These are phyloP conservation scores for Tetrastigma voinierianum DNA, from an alignment of 164 flowering plant genomes.

Conservation along the genomic window DNA sequence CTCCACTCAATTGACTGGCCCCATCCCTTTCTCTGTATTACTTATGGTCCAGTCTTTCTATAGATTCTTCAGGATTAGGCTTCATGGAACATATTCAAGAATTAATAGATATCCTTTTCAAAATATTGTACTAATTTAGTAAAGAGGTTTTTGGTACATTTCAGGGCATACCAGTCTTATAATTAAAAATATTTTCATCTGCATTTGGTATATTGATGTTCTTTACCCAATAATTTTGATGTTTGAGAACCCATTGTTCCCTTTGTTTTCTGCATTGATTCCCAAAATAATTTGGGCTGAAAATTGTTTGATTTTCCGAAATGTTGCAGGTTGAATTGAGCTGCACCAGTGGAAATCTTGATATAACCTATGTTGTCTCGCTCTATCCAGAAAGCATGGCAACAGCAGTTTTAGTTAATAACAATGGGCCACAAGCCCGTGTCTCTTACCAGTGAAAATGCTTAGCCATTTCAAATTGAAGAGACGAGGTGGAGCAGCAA, in stretches of 20 bases:
- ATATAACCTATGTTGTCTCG: conserved; percentile 62
- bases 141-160: no score
- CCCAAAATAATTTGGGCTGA: background rate
- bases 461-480: conserved; percentile 66
- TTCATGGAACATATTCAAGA: no score
- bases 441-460: conserved; percentile 48
- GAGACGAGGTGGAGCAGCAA: conserved; percentile 49
- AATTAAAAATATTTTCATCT: no score
- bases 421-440: conserved; percentile 67
- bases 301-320: background rate
- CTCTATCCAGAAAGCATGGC: conserved; percentile 80
- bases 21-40: background rate
- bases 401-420: conserved; percentile 75
- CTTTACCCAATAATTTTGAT: no score
- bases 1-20: conserved; percentile 42
- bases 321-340: conserved; percentile 68
- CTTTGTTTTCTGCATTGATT: no score
- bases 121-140: no score
- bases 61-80: background rate
- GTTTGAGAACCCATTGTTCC: no score
- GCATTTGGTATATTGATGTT: no score
- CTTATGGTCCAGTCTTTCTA: background rate
- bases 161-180: no score
- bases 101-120: no score
- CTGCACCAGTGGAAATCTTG: conserved; percentile 62